Evolutionary conservation across 1,139 yeast genomes (phyloP), one percentile per base, ranked within the genome.

Genomic region (Candida smagusa): DNA sequence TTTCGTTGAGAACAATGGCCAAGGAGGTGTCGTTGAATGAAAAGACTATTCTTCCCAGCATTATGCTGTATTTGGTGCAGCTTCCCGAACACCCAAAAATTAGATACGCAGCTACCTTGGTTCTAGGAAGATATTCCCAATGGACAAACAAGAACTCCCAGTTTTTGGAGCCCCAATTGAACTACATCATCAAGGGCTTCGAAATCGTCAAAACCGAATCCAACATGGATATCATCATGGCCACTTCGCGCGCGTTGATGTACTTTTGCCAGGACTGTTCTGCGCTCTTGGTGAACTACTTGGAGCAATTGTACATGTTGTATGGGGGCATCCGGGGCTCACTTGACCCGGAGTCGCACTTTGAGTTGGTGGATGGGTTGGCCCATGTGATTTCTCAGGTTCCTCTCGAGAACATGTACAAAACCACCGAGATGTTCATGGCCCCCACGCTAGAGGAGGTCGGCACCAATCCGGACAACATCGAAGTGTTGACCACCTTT

Each of bases 191-290:
- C 38, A 74, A 72, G 44, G 96, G 97, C 0, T 87, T 92, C 52
- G 76, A 76, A 41, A 54, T 57, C 7, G 64, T 62, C 28, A 53
- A 54, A 37, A 35, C 35, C 5, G 45, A 12, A 52, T 30, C 21
- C 35, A 38, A 41, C 22, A 56, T 65, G 21, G 87, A 84, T 24
- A 84, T 87, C 27, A 70, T 83, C 25, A 77, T 82, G 35, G 97
- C 98, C 0, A 89, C 97, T 0, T 85, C 97, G 0, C 92, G 87
- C 59, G 95, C 99, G 0, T 72, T 94, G 52, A 88, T 88, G 90
- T 90, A 81, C 55, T 87, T 94, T 54, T 90, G 97, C 64, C 86
- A 86, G 53, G 98, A 94, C 60, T 94, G 98, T 54, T 76, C 95
- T 0, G 54, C 63, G 11, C 67, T 81, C 12, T 67, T 94, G 48